Evolutionary conservation across 306 rosid species (phyloP), one percentile per base, ranked within the genome.

Genomic region (Luffa acutangula): DNA sequence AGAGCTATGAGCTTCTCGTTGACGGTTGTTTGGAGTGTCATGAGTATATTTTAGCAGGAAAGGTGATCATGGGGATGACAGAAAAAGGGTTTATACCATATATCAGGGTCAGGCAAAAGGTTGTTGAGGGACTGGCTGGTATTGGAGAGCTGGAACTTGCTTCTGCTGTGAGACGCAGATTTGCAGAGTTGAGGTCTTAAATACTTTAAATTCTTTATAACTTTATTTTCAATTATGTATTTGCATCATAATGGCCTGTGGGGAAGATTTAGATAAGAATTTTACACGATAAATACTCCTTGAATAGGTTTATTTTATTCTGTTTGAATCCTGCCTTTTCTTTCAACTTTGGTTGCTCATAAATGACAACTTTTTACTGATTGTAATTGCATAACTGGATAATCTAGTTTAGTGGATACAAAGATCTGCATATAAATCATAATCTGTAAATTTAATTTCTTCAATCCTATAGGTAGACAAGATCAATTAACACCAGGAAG

Each of bases 41-140:
- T 0, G 95, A 94, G 83, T 89, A 87, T 81, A 84, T 89, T 87
- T 87, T 92, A 81, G 95, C 97, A 0, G 97, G 89, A 83, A 92
- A 92, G 87, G 90, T 85, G 80, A 92, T 78, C 42, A 86, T 85
- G 82, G 78, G 86, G 84, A 94, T 91, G 98, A 76, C 85, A 3
- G 80, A 83, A 52, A 81, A 78, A 77, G 90, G 87, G 34, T 81
- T 86, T 85, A 63, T 88, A 81, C 97, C 97, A 0, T 85, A 87
- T 80, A 92, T 91, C 73, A 83, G 43, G 80, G 89, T 84, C 71
- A 89, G 98, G 70, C 97, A 87, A 76, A 89, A 92, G 89, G 82
- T 92, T 83, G 86, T 92, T 80, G 93, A 94, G 74, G 89, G 96
- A 18, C 87, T 94, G 84, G 84, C 84, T 46, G 86, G 90, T 82